phyloP scores from a whole-genome alignment of 2,329 filamentous ascomycete genomes.

The Pseudocercospora cruenta region DNA sequence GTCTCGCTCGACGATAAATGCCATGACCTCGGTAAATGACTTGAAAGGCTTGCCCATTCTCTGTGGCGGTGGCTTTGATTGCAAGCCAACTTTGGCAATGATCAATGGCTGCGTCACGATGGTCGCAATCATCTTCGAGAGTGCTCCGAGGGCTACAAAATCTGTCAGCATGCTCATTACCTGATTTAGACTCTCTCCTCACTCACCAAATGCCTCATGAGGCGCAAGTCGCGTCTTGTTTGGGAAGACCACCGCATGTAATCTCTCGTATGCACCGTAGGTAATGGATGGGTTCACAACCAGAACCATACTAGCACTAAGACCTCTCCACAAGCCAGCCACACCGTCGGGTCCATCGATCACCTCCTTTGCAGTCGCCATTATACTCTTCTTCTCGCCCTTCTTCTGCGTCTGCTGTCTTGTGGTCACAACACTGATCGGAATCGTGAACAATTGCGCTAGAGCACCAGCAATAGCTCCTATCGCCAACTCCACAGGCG shows the following conservation, averaged over 20 bases:
- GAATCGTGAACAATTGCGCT: slow-evolving; percentile 94
- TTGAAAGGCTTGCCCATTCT: slow-evolving; percentile 90
- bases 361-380: slow-evolving; percentile 88
- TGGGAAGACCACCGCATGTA: slow-evolving; percentile 77
- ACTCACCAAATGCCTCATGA: slow-evolving; percentile 89
- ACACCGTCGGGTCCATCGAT: slow-evolving; percentile 88
- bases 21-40: slow-evolving; percentile 91
- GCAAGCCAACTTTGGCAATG: slow-evolving; percentile 94
- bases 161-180: not conserved
- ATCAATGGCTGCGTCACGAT: slow-evolving; percentile 93
- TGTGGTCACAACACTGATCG: slow-evolving; percentile 92
- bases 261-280: slow-evolving; percentile 91
- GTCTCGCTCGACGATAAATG: slow-evolving; percentile 88
- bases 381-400: slow-evolving; percentile 78
- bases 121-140: slow-evolving; percentile 91
- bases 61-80: slow-evolving; percentile 84
- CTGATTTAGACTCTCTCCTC: not conserved
- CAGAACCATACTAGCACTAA: slow-evolving; percentile 93
- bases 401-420: slow-evolving; percentile 92
- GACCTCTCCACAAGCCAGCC: slow-evolving; percentile 86
- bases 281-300: slow-evolving; percentile 97
- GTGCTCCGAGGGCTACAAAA: slow-evolving; percentile 73
- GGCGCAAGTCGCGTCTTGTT: slow-evolving; percentile 75
- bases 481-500: slow-evolving; percentile 77
- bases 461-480: slow-evolving; percentile 87